A percentile compares a stretch with the other conserved stretches of the same genome.
These are phyloP conservation scores for Penicillium steckii DNA, from an alignment of 495 filamentous ascomycete genomes.

Conservation along the genomic window DNA sequence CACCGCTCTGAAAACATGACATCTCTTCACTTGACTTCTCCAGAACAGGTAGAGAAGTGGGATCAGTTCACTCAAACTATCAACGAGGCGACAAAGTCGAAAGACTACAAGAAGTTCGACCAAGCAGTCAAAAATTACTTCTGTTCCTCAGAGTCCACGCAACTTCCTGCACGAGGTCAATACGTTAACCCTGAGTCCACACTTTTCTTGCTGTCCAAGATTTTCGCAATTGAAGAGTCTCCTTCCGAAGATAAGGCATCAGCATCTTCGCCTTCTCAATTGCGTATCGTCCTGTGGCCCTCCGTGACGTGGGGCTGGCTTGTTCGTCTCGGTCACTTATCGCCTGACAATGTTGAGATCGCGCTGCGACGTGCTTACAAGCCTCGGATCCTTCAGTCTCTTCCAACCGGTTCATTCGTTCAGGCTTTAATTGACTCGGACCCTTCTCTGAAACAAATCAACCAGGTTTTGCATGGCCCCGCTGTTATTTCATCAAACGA, in stretches of 20 bases:
- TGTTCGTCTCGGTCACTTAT: slow-evolving; percentile 60
- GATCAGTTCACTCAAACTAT: slow-evolving; percentile 29
- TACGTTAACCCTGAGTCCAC: slow-evolving; percentile 44
- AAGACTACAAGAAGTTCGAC: slow-evolving; percentile 35
- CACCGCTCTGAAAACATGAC: slow-evolving; percentile 31
- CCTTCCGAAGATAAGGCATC: slow-evolving; percentile 16
- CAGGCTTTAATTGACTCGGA: slow-evolving; percentile 59
- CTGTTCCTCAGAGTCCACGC: slow-evolving; percentile 17
- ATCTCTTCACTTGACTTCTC: slow-evolving; percentile 31
- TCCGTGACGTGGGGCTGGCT: slow-evolving; percentile 59
- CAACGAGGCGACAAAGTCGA: slow-evolving; percentile 24
- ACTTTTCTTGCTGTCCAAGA: slow-evolving; percentile 52
- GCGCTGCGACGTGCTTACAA: slow-evolving; percentile 53
- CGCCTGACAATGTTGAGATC: slow-evolving; percentile 57
- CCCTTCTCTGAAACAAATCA: slow-evolving; percentile 56
- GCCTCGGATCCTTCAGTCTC: slow-evolving; percentile 37
- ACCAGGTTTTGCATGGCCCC: slow-evolving; percentile 49
- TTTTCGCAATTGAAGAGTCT: slow-evolving; percentile 45
- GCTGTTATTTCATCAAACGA: slow-evolving; percentile 45
- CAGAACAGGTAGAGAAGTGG: slow-evolving; percentile 39
- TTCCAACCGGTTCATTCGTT: slow-evolving; percentile 58
- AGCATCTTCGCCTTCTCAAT: slow-evolving; percentile 26
- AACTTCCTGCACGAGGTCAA: slow-evolving; percentile 21
- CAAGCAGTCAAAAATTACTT: slow-evolving; percentile 39
- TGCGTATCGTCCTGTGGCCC: slow-evolving; percentile 52